Percentiles rank a stretch among this genome's conserved stretches.
Conservation (phyloP, 805 yeast genomes). For the Wickerhamiella alocasiicola region DNA sequence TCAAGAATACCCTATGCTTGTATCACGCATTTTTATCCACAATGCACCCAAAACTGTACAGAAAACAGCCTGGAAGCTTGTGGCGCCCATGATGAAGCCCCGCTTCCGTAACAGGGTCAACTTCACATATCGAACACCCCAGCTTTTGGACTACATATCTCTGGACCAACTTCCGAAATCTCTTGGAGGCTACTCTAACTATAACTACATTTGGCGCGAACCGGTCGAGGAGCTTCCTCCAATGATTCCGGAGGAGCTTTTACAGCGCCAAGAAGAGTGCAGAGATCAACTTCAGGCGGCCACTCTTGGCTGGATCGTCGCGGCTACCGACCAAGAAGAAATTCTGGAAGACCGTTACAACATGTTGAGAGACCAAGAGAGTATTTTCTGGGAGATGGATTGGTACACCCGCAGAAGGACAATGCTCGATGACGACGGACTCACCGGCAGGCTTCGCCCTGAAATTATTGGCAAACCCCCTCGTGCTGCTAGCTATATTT, state of each 20-base stretch:
- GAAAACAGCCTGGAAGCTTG: neutral
- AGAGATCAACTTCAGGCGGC: neutral
- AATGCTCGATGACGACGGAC: constrained; percentile 62
- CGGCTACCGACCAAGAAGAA: neutral
- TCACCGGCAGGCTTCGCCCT: constrained; percentile 30
- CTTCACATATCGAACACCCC: neutral
- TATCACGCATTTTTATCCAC: neutral
- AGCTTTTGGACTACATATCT: neutral
- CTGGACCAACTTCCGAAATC: constrained; percentile 1
- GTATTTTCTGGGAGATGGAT: constrained; percentile 56
- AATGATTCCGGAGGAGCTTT: neutral
- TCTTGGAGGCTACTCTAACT: constrained; percentile 1
- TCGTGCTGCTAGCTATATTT: neutral
- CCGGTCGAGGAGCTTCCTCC: neutral
- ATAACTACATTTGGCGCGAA: neutral
- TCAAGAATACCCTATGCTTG: neutral
- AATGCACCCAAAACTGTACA: constrained; percentile 2
- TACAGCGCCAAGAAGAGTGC: neutral
- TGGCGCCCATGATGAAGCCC: constrained; percentile 1
- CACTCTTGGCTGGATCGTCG: neutral
- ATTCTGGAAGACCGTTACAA: neutral
- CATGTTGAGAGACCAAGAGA: neutral
- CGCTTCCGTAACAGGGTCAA: neutral
- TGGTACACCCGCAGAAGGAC: constrained; percentile 73
- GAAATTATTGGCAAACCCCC: constrained; percentile 1